Percentiles rank a stretch among this genome's conserved stretches.
Evolutionary conservation across 2,329 filamentous ascomycete genomes (phyloP).

Genomic region (Zalaria sp.): DNA sequence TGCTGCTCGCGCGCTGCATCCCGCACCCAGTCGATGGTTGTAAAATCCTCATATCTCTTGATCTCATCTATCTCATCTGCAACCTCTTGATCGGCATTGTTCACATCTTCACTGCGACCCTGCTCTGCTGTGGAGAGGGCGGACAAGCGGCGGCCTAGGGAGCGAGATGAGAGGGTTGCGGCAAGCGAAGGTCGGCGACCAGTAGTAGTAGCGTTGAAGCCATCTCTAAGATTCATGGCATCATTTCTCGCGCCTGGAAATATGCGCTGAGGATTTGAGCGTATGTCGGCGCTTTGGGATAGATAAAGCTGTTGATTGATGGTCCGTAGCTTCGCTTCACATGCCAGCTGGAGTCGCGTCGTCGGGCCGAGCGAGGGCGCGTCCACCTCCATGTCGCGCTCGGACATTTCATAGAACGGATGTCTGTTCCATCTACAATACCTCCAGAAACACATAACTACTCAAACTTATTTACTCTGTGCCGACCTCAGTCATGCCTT

Average conservation of each 20-base stretch:
- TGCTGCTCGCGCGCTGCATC: constrained; percentile 86
- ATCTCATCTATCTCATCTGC: constrained; percentile 96
- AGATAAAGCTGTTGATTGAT: too few species aligned
- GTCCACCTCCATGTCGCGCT: constrained; percentile 1
- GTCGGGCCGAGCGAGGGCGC: background rate
- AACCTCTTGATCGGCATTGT: constrained; percentile 53
- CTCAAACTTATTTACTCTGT: background rate
- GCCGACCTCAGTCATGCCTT: constrained; percentile 51
- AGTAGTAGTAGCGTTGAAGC: constrained; percentile 1
- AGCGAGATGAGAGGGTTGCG: constrained; percentile 26
- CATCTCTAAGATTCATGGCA: constrained; percentile 1
- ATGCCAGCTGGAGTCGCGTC: too few species aligned
- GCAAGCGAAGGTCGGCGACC: constrained; percentile 33
- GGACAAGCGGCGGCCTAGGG: constrained; percentile 54
- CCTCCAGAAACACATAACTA: background rate
- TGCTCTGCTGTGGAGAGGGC: constrained; percentile 49
- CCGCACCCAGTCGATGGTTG: constrained; percentile 98
- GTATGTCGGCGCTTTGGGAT: too few species aligned
- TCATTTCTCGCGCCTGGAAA: background rate
- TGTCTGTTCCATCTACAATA: background rate
- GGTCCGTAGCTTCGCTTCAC: too few species aligned
- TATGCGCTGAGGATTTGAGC: too few species aligned
- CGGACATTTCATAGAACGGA: background rate
- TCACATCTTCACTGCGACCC: constrained; percentile 39
- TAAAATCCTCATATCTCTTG: constrained; percentile 96